These are phyloP conservation scores for Gymnopus androsaceus DNA, from an alignment of 1,284 basidiomycete species.

Conservation along the genomic window DNA sequence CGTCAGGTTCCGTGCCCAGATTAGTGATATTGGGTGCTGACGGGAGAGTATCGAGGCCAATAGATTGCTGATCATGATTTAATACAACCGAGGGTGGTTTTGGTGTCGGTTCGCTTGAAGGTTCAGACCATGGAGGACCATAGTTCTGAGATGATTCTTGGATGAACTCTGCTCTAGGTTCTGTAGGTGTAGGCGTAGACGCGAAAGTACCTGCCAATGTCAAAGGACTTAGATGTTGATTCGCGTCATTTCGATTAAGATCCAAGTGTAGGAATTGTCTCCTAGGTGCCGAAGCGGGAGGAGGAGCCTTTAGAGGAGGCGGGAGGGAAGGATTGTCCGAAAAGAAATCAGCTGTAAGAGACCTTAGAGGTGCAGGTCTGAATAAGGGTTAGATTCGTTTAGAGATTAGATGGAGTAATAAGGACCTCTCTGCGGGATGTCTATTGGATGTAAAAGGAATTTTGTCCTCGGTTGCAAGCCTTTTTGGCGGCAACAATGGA, in stretches of 20 bases:
- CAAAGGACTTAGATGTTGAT: neutral
- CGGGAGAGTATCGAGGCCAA: neutral
- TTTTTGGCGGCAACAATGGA: constrained; percentile 22
- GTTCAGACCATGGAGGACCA: constrained; percentile 3
- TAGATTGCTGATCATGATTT: neutral
- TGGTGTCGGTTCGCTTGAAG: constrained; percentile 16
- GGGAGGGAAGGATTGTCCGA: constrained; percentile 17
- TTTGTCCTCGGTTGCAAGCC: constrained; percentile 8
- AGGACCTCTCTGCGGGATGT: constrained; percentile 3
- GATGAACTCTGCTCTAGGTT: constrained; percentile 3
- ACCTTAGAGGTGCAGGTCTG: constrained; percentile 20
- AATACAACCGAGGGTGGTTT: constrained; percentile 11
- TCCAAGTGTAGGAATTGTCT: constrained; percentile 17
- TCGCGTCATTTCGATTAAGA: constrained; percentile 5
- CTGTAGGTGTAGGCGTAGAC: constrained; percentile 15
- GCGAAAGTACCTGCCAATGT: constrained; percentile 8
- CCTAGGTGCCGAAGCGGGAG: neutral
- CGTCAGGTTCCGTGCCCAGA: constrained; percentile 13
- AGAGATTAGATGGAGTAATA: constrained; percentile 17
- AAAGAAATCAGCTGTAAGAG: constrained; percentile 39
- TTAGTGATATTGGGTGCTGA: neutral
- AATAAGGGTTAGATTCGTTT: constrained; percentile 1
- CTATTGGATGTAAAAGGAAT: neutral
- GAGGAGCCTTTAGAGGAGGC: neutral
- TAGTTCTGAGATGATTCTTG: neutral